Evolutionary conservation across 192 early-diverging fungal genomes (phyloP).

Genomic region (Endogone sp.): DNA sequence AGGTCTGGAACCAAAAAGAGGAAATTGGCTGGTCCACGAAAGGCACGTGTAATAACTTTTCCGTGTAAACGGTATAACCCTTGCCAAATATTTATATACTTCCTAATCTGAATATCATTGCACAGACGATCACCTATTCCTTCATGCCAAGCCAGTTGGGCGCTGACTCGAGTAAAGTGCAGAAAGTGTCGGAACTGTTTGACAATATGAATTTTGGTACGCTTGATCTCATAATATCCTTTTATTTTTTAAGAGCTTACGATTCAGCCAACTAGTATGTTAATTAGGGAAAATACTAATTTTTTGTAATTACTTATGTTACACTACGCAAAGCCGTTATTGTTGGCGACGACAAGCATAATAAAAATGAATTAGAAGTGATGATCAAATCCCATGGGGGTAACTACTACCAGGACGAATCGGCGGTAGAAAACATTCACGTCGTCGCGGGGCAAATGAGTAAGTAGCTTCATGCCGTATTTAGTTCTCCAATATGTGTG

Average conservation of each 20-base stretch:
- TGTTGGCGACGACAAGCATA: conserved; percentile 29
- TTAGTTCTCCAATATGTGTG: no score
- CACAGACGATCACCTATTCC: conserved; percentile 5
- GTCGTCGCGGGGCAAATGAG: conserved; percentile 42
- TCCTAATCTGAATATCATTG: not conserved
- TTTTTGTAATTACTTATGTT: no score
- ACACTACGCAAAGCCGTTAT: conserved; percentile 17
- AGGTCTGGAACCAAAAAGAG: not conserved
- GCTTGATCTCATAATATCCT: conserved; percentile 1
- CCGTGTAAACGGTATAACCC: no score
- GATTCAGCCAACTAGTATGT: no score
- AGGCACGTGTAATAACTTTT: not conserved
- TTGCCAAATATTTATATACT: no score
- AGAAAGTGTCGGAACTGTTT: conserved; percentile 51
- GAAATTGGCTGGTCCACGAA: not conserved
- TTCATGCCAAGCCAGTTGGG: conserved; percentile 29
- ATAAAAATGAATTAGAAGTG: conserved; percentile 56
- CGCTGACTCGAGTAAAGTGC: conserved; percentile 35
- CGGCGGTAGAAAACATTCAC: conserved; percentile 30
- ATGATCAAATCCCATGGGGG: conserved; percentile 62
- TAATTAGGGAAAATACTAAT: no score
- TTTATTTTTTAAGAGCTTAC: no score
- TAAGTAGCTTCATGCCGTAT: conserved; percentile 1
- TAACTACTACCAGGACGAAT: conserved; percentile 51
- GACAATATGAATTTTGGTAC: conserved; percentile 57